Percentiles rank a stretch among this genome's conserved stretches.
phyloP scores from a whole-genome alignment of 768 basidiomycete species.

The Scleroderma citrinum region DNA sequence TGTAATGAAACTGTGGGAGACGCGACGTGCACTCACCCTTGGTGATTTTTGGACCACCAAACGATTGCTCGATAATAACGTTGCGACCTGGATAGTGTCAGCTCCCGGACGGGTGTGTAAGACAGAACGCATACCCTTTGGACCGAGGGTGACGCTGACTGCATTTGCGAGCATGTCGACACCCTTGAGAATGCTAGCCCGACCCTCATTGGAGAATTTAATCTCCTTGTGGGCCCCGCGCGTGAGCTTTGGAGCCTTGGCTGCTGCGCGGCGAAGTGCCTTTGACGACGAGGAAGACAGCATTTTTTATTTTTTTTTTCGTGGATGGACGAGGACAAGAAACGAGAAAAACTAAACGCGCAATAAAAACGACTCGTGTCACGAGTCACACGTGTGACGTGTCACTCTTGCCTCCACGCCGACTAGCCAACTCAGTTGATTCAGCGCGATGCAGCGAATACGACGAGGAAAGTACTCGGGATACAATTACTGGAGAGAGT shows the following conservation, averaged over 20 bases:
- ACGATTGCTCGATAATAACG: slow-evolving; percentile 96
- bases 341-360: slow-evolving; percentile 7
- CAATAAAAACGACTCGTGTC: slow-evolving; percentile 24
- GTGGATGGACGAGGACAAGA: slow-evolving; percentile 10
- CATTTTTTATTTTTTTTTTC: slow-evolving; percentile 37
- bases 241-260: slow-evolving; percentile 49
- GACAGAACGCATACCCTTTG: slow-evolving; percentile 62
- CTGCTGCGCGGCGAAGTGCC: slow-evolving; percentile 62
- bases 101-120: not conserved
- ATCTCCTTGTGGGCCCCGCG: slow-evolving; percentile 94
- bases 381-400: slow-evolving; percentile 7
- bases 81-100: slow-evolving; percentile 63
- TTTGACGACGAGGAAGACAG: slow-evolving; percentile 62
- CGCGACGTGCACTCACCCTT: slow-evolving; percentile 56
- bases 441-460: not conserved
- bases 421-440: no score
- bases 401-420: not conserved
- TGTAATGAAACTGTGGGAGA: not conserved
- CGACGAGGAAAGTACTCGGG: no score
- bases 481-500: slow-evolving; percentile 19
- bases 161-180: slow-evolving; percentile 97
- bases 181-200: slow-evolving; percentile 89
- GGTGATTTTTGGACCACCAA: slow-evolving; percentile 90
- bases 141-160: slow-evolving; percentile 93
- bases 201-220: slow-evolving; percentile 92